Conservation (phyloP, 2,329 filamentous ascomycete species). For the Sporothrix globosa region DNA sequence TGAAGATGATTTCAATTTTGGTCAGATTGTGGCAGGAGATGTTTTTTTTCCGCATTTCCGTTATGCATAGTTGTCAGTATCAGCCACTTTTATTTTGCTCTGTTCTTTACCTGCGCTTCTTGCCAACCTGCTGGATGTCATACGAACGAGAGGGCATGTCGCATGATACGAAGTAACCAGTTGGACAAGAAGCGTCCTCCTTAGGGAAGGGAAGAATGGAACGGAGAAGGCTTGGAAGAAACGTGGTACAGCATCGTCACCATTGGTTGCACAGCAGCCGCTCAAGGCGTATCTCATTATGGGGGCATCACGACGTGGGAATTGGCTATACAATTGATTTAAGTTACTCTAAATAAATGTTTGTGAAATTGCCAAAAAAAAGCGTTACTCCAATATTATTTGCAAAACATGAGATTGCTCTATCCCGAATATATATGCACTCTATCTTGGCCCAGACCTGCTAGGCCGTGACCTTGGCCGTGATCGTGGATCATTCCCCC, state of each 20-base stretch:
- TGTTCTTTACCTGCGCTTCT: background rate
- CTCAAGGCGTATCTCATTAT: too few species aligned
- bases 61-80: background rate
- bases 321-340: too few species aligned
- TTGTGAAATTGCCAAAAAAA: too few species aligned
- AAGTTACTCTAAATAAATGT: too few species aligned
- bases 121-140: background rate
- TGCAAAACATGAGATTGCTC: conserved; percentile 8
- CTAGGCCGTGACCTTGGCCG: too few species aligned
- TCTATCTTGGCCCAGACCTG: background rate
- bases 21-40: too few species aligned
- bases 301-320: too few species aligned
- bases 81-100: background rate
- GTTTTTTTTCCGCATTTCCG: too few species aligned
- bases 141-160: background rate
- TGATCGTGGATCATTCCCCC: background rate
- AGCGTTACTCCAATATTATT: too few species aligned
- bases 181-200: background rate
- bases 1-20: too few species aligned
- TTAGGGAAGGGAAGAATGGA: too few species aligned
- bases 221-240: background rate
- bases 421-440: background rate
- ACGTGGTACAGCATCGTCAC: conserved; percentile 6
- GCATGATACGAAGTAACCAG: background rate
- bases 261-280: background rate